Evolutionary conservation across 495 filamentous ascomycete species (phyloP).

Genomic region (Durotheca rogersii): DNA sequence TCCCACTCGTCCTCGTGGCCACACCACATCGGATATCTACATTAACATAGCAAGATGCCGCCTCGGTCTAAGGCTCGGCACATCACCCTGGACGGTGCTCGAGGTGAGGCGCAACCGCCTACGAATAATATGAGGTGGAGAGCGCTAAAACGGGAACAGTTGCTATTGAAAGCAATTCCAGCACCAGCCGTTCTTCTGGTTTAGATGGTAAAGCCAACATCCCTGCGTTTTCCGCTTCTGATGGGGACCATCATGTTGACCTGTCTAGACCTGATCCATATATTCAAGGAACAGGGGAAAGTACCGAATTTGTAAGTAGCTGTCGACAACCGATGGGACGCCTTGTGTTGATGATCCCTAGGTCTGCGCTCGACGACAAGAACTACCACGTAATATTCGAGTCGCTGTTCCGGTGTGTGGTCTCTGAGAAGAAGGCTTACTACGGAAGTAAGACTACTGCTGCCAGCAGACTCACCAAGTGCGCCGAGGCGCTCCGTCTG

Average conservation of each 20-base stretch:
- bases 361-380: slow-evolving; percentile 59
- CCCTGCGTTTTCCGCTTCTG: slow-evolving; percentile 2
- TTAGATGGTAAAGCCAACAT: slow-evolving; percentile 36
- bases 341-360: slow-evolving; percentile 24
- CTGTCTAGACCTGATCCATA: slow-evolving; percentile 53
- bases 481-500: slow-evolving; percentile 69
- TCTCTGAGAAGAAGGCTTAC: slow-evolving; percentile 65
- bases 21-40: not conserved
- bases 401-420: slow-evolving; percentile 68
- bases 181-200: slow-evolving; percentile 31
- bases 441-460: slow-evolving; percentile 55
- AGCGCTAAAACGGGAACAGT: slow-evolving; percentile 27
- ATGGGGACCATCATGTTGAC: slow-evolving; percentile 1
- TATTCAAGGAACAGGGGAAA: slow-evolving; percentile 61
- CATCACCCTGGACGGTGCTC: slow-evolving; percentile 27
- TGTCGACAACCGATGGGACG: slow-evolving; percentile 7
- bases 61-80: slow-evolving; percentile 20
- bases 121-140: not conserved
- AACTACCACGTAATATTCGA: slow-evolving; percentile 81
- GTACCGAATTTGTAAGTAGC: slow-evolving; percentile 56
- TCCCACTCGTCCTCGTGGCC: too few species aligned
- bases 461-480: slow-evolving; percentile 62
- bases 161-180: slow-evolving; percentile 30
- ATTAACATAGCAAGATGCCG: slow-evolving; percentile 18
- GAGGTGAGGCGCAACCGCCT: slow-evolving; percentile 16